Evolutionary conservation across 1,284 basidiomycete genomes (phyloP).

Genomic region (Cryptococcus jaspeensis): DNA sequence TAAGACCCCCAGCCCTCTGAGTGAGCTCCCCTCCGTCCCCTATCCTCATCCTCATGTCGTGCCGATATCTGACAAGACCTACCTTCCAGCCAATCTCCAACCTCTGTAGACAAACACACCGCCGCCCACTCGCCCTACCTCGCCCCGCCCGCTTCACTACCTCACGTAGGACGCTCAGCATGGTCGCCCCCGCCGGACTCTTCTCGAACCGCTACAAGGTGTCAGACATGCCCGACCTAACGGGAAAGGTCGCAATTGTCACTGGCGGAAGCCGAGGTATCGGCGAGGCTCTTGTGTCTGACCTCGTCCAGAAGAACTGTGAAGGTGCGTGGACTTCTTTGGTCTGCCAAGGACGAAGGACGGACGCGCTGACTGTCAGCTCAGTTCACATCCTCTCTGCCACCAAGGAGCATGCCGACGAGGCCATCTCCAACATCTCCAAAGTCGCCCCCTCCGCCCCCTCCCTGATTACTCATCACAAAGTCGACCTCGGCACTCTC

Average conservation of each 20-base stretch:
- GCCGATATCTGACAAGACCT: no score
- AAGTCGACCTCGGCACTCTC: constrained; percentile 38
- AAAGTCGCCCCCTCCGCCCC: constrained; percentile 19
- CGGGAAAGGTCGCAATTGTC: constrained; percentile 43
- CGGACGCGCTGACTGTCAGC: not conserved
- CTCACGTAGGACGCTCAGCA: constrained; percentile 11
- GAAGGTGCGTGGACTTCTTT: constrained; percentile 16
- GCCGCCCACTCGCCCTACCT: not conserved
- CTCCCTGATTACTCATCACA: constrained; percentile 24
- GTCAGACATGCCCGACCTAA: constrained; percentile 46
- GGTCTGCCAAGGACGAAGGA: no score
- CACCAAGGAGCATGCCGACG: constrained; percentile 36
- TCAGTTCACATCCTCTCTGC: constrained; percentile 38
- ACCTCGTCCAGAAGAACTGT: constrained; percentile 28
- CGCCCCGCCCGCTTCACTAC: not conserved
- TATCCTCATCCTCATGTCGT: no score
- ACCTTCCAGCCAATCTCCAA: no score
- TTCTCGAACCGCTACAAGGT: constrained; percentile 43
- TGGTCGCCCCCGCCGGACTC: constrained; percentile 36
- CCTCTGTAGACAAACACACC: not conserved
- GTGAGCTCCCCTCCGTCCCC: no score
- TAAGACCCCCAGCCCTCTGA: no score
- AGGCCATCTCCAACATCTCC: constrained; percentile 31
- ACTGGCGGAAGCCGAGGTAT: constrained; percentile 42
- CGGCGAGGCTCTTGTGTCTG: constrained; percentile 25